Base-by-base conservation (phyloP, 805 yeast genomes). In the Schizosaccharomyces cryophilus region DNA sequence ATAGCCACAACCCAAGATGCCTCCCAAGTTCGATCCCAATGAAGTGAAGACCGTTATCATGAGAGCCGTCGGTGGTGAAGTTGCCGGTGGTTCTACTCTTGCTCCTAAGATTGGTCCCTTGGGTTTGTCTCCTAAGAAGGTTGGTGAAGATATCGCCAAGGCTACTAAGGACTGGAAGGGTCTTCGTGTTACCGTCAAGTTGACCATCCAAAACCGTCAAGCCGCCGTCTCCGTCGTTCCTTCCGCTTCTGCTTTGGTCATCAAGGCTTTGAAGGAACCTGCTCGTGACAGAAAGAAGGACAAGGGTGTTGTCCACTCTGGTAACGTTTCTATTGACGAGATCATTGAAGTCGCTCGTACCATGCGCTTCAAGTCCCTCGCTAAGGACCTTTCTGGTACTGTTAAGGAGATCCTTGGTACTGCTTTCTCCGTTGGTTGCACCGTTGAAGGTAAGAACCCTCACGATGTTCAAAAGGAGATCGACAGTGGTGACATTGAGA, bases 261-360 rank as follows among this genome's bases (percentile, higher is more conserved):
- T 93, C 78, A 87, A 96, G 75, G 98, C 98, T 70, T 83, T 93
- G 75, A 93, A 93, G 83, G 98, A 93, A 83, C 88, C 98, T 70
- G 96, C 96, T 75, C 90, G 98, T 86, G 98, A 93, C 84, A 85
- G 96, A 82, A 93, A 93, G 94, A 93, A 93, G 95, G 97, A 93
- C 76, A 93, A 93, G 93, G 90, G 93, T 81, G 86, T 93, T 78
- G 88, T 89, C 83, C 98, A 93, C 87, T 83, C 83, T 76, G 98
- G 98, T 81, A 93, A 90, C 90, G 82, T 93, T 73, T 87, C 95
- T 73, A 81, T 93, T 73, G 95, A 88, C 73, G 96, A 90, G 79
- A 86, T 93, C 78, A 81, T 80, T 77, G 95, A 88, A 76, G 85
- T 93, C 74, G 97, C 98, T 72, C 89, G 96, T 79, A 84, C 84